These are phyloP conservation scores for Globisporangium barbulae DNA, from an alignment of 352 stramenopile species.

Conservation along the genomic window DNA sequence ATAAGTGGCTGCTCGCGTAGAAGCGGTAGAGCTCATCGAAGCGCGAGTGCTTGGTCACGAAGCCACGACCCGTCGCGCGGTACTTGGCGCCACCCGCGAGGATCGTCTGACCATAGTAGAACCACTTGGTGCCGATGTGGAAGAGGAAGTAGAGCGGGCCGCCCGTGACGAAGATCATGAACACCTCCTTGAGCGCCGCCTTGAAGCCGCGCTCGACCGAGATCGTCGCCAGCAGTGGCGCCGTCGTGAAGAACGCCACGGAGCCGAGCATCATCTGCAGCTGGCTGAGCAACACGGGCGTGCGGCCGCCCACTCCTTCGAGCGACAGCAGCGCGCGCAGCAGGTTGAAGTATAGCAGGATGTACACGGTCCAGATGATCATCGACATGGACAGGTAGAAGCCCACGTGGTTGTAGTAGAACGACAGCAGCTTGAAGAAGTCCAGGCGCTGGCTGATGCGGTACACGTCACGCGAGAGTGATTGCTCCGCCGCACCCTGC, in stretches of 20 bases:
- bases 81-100: constrained; percentile 98
- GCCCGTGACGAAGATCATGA: constrained; percentile 96
- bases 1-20: constrained; percentile 97
- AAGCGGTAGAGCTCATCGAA: constrained; percentile 99
- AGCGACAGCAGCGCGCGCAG: constrained; percentile 91
- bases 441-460: constrained; percentile 96
- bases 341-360: constrained; percentile 96
- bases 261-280: constrained; percentile 97
- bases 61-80: constrained; percentile 96
- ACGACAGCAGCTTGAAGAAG: constrained; percentile 98
- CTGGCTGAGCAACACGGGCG: constrained; percentile 92
- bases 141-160: constrained; percentile 99
- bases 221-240: constrained; percentile 96
- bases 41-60: constrained; percentile 97
- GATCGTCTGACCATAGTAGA: constrained; percentile 99
- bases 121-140: constrained; percentile 99
- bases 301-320: constrained; percentile 89
- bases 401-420: constrained; percentile 99
- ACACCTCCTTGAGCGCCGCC: constrained; percentile 88
- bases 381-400: constrained; percentile 98
- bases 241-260: constrained; percentile 96
- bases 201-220: constrained; percentile 98
- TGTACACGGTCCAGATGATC: constrained; percentile 97
- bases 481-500: constrained; percentile 97
- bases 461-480: constrained; percentile 97